These are phyloP conservation scores for Mycena galopus DNA, from an alignment of 768 basidiomycete genomes.

Conservation along the genomic window DNA sequence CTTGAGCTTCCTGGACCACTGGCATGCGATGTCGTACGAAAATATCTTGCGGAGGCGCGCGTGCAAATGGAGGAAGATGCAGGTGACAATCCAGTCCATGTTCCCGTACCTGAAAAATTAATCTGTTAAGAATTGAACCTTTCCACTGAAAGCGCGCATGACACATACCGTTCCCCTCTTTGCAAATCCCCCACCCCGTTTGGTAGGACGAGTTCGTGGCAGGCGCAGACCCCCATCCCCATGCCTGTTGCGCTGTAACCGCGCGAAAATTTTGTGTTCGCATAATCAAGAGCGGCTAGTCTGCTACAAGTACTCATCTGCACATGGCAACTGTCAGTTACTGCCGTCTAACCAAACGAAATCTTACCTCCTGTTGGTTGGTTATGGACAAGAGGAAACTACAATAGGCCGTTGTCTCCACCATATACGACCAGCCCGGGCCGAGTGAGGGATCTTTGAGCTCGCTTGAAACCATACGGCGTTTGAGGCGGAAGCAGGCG, in stretches of 20 bases:
- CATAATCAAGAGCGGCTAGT: constrained; percentile 39
- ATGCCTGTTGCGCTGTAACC: no score
- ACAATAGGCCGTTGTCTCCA: background rate
- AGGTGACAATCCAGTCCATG: constrained; percentile 46
- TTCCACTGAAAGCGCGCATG: no score
- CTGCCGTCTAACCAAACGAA: no score
- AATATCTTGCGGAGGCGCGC: constrained; percentile 18
- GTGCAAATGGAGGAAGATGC: constrained; percentile 1
- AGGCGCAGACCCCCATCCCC: no score
- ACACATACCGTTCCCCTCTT: constrained; percentile 44
- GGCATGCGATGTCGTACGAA: constrained; percentile 50
- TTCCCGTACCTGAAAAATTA: constrained; percentile 45
- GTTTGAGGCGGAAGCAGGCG: constrained; percentile 13
- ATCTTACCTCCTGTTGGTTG: constrained; percentile 31
- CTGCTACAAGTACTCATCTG: constrained; percentile 37
- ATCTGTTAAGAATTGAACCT: no score
- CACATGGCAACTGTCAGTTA: no score
- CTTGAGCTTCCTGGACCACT: constrained; percentile 44
- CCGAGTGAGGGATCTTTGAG: background rate
- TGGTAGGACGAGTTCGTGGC: constrained; percentile 39
- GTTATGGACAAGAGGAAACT: constrained; percentile 3
- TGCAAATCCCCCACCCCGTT: constrained; percentile 44
- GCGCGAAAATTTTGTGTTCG: no score
- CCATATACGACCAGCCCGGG: background rate
- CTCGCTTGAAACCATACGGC: background rate